Percentiles rank a stretch among this genome's conserved stretches.
Evolutionary conservation across 805 yeast genomes (phyloP).

Genomic region (Nakazawaea populi): DNA sequence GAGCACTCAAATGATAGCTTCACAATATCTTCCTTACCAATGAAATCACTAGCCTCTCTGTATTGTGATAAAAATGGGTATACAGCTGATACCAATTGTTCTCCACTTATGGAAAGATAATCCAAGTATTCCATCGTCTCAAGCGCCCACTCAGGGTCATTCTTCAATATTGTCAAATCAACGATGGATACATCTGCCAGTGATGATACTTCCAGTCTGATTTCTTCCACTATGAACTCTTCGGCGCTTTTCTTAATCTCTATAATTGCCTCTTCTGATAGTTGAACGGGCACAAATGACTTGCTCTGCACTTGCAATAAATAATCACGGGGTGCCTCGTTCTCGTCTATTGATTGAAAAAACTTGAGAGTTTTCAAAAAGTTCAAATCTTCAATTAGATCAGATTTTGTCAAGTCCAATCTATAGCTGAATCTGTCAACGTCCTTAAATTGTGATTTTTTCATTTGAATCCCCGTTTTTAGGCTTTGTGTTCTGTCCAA

Average conservation of each 20-base stretch:
- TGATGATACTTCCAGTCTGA: neutral
- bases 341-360: constrained; percentile 9
- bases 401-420: neutral
- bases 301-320: neutral
- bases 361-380: constrained; percentile 5
- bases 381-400: neutral
- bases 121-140: constrained; percentile 25
- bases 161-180: constrained; percentile 5
- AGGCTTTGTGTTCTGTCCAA: neutral
- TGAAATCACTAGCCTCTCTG: constrained; percentile 10
- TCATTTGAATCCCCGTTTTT: constrained; percentile 1
- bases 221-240: neutral
- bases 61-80: constrained; percentile 22
- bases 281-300: constrained; percentile 82
- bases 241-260: neutral
- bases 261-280: constrained; percentile 54
- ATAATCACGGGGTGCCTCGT: neutral
- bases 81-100: constrained; percentile 17
- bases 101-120: constrained; percentile 20
- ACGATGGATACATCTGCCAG: neutral
- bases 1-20: constrained; percentile 15
- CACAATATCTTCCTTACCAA: constrained; percentile 10
- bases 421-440: neutral
- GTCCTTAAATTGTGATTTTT: constrained; percentile 2
- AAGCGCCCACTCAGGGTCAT: constrained; percentile 17